A percentile compares a stretch with the other conserved stretches of the same genome.
Conservation (phyloP, 2,329 filamentous ascomycete species). For the Arthrocladium fulminans region DNA sequence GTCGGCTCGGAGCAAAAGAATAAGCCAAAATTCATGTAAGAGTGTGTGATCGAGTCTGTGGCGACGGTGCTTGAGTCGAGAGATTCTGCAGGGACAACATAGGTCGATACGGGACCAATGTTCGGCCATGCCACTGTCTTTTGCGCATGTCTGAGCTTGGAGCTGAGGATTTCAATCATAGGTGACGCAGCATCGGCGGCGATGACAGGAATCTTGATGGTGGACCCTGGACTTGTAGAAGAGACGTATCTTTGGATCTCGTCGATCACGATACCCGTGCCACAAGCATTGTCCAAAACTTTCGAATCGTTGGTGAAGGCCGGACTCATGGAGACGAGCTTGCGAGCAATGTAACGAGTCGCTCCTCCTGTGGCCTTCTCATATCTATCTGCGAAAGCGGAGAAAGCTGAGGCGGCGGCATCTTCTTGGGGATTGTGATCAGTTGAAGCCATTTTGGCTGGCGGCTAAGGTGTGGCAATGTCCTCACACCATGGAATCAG, state of each 20-base stretch:
- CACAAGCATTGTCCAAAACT: constrained; percentile 21
- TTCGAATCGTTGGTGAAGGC: constrained; percentile 3
- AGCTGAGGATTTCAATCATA: constrained; percentile 10
- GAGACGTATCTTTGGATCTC: constrained; percentile 10
- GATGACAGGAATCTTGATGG: constrained; percentile 9
- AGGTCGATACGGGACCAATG: neutral
- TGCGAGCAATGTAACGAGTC: neutral
- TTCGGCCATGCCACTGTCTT: constrained; percentile 4
- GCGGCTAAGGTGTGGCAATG: neutral
- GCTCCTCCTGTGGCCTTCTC: neutral
- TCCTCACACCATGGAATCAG: neutral
- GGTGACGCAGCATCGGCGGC: constrained; percentile 16
- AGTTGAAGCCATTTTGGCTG: neutral
- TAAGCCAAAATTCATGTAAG: constrained; percentile 15
- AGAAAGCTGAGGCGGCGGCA: neutral
- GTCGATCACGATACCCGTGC: constrained; percentile 15
- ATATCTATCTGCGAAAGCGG: neutral
- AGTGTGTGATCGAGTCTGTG: constrained; percentile 11
- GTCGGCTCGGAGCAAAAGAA: constrained; percentile 18
- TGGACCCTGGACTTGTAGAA: neutral
- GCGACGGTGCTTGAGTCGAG: constrained; percentile 10
- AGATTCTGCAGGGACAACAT: constrained; percentile 10
- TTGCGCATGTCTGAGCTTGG: neutral
- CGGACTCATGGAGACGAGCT: constrained; percentile 1
- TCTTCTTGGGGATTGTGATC: neutral